Conservation (phyloP, 371 early-diverging fungal genomes). For the Mucor ambiguus region DNA sequence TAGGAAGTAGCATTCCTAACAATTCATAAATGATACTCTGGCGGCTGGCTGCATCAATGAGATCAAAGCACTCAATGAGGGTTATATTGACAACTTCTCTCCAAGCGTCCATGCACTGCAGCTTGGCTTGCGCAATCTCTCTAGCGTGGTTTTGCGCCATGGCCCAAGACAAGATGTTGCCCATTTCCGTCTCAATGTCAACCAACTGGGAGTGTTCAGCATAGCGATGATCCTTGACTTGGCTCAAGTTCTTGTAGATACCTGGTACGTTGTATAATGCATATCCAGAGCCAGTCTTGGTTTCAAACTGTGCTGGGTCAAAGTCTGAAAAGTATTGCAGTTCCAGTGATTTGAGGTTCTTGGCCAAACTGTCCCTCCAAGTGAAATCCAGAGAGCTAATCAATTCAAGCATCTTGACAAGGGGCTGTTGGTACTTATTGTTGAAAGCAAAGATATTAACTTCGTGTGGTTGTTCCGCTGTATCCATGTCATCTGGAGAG, state of each 20-base stretch:
- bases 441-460: conserved; percentile 88
- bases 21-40: conserved; percentile 65
- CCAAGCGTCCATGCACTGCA: conserved; percentile 77
- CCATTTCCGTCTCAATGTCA: conserved; percentile 53
- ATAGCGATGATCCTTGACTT: conserved; percentile 20
- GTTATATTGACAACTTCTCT: conserved; percentile 77
- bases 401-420: conserved; percentile 59
- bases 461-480: conserved; percentile 27
- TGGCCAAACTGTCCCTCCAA: conserved; percentile 51
- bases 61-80: conserved; percentile 65
- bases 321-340: conserved; percentile 29
- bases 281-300: conserved; percentile 60
- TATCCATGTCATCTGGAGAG: conserved; percentile 26
- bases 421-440: conserved; percentile 42
- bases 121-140: conserved; percentile 64
- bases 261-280: conserved; percentile 68
- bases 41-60: conserved; percentile 59
- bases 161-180: conserved; percentile 52
- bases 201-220: background rate
- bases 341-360: conserved; percentile 8
- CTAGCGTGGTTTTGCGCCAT: conserved; percentile 67
- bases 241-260: conserved; percentile 41
- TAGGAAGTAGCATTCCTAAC: conserved; percentile 61
- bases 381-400: conserved; percentile 57
- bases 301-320: conserved; percentile 24